Evolutionary conservation across 495 filamentous ascomycete genomes (phyloP).

Genomic region (Thermochaetoides thermophila): DNA sequence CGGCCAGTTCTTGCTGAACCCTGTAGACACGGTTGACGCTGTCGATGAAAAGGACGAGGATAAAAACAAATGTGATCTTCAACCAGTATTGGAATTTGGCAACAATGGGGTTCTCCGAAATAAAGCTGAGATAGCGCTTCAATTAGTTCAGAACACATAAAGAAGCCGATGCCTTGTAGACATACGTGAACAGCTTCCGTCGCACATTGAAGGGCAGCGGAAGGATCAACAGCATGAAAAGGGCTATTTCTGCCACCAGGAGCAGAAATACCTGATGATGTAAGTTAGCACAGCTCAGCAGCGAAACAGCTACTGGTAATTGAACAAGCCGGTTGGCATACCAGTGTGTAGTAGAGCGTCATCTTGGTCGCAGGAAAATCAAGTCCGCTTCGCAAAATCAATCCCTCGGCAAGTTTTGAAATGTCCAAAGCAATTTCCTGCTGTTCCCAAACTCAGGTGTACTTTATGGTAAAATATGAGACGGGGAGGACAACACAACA

Average conservation of each 20-base stretch:
- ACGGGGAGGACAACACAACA: too few species aligned
- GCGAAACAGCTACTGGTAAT: neutral
- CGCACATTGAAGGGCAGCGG: conserved; percentile 78
- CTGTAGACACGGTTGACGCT: conserved; percentile 97
- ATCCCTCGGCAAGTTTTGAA: too few species aligned
- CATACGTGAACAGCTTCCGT: conserved; percentile 79
- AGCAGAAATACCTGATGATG: conserved; percentile 71
- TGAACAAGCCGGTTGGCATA: conserved; percentile 40
- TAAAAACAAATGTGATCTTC: conserved; percentile 96
- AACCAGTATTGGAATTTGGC: conserved; percentile 37
- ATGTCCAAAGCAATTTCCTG: too few species aligned
- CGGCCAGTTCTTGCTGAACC: conserved; percentile 74
- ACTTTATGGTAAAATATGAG: too few species aligned
- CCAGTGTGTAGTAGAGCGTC: conserved; percentile 98
- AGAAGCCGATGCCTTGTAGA: neutral
- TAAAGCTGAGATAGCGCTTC: conserved; percentile 28
- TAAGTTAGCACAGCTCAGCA: neutral
- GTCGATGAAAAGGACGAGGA: conserved; percentile 93
- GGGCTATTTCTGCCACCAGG: conserved; percentile 79
- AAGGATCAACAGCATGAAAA: conserved; percentile 85
- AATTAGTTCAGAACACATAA: neutral
- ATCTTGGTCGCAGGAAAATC: conserved; percentile 48
- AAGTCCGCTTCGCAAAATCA: too few species aligned
- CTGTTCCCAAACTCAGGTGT: too few species aligned
- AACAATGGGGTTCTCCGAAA: conserved; percentile 66